These are phyloP conservation scores for Auxenochlorella pyrenoidosa DNA, from an alignment of 139 green algal species.

Conservation along the genomic window DNA sequence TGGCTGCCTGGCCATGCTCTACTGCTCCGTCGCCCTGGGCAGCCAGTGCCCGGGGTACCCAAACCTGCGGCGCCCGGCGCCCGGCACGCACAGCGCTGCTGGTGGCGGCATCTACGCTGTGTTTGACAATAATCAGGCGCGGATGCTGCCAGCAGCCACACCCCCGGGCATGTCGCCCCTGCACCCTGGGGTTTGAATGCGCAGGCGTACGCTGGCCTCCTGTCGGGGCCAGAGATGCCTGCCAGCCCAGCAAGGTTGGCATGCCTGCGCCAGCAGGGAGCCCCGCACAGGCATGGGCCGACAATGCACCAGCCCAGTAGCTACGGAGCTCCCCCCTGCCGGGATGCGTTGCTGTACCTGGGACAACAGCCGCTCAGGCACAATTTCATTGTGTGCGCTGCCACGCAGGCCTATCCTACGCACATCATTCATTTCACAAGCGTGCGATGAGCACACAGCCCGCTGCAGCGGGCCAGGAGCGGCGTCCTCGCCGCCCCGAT, in stretches of 20 bases:
- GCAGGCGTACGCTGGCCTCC: too few species aligned
- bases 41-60: neutral
- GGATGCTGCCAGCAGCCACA: neutral
- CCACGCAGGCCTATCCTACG: neutral
- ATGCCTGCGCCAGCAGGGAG: neutral
- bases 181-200: neutral
- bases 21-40: neutral
- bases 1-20: neutral
- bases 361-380: too few species aligned
- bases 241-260: too few species aligned
- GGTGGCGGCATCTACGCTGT: neutral
- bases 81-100: neutral
- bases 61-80: neutral
- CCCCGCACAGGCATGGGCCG: too few species aligned
- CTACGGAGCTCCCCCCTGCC: too few species aligned
- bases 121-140: neutral
- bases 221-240: neutral
- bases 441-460: neutral
- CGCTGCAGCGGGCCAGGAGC: too few species aligned
- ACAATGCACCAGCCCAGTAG: too few species aligned
- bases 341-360: neutral
- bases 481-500: too few species aligned
- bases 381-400: too few species aligned
- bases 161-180: too few species aligned
- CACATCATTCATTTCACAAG: slow-evolving; percentile 4